Percentiles rank a stretch among this genome's conserved stretches.
These are phyloP conservation scores for Saccharomycopsis sp. DNA, from an alignment of 805 yeast species.

Conservation along the genomic window DNA sequence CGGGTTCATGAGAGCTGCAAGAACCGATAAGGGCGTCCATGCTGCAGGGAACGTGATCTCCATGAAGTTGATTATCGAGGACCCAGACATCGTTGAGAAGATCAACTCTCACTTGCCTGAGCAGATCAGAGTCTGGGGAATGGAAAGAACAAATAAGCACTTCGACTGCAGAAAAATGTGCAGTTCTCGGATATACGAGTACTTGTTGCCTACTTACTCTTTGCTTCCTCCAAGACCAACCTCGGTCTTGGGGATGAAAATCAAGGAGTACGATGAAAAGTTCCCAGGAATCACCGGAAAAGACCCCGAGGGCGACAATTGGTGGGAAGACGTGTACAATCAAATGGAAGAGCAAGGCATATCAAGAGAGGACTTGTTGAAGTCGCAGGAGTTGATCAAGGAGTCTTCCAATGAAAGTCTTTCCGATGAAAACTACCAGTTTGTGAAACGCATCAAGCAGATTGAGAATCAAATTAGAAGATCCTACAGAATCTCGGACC, in stretches of 20 bases:
- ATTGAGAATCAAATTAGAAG: slow-evolving; percentile 63
- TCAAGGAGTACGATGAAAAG: slow-evolving; percentile 42
- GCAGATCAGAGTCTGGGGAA: slow-evolving; percentile 89
- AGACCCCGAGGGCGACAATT: slow-evolving; percentile 61
- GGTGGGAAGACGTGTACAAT: slow-evolving; percentile 51
- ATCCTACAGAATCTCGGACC: slow-evolving; percentile 53
- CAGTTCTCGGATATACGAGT: slow-evolving; percentile 92
- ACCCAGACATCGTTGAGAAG: slow-evolving; percentile 42
- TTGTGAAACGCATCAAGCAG: slow-evolving; percentile 45
- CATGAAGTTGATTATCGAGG: slow-evolving; percentile 75
- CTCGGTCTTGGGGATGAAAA: slow-evolving; percentile 52
- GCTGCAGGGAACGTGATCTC: slow-evolving; percentile 93
- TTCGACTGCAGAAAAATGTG: slow-evolving; percentile 95
- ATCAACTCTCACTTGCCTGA: slow-evolving; percentile 74
- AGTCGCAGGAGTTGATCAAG: slow-evolving; percentile 24
- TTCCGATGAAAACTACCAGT: slow-evolving; percentile 26
- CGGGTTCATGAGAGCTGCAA: slow-evolving; percentile 79
- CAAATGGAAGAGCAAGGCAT: slow-evolving; percentile 33
- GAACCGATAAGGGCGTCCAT: slow-evolving; percentile 94
- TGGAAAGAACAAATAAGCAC: slow-evolving; percentile 76
- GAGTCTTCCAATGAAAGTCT: slow-evolving; percentile 29
- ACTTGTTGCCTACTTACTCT: slow-evolving; percentile 84
- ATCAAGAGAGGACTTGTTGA: slow-evolving; percentile 30
- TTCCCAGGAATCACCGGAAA: slow-evolving; percentile 51
- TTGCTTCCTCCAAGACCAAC: slow-evolving; percentile 84